Percentiles rank a stretch among this genome's conserved stretches.
These are phyloP conservation scores for Stramenopiles sp. DNA, from an alignment of 352 stramenopile species.

Conservation along the genomic window DNA sequence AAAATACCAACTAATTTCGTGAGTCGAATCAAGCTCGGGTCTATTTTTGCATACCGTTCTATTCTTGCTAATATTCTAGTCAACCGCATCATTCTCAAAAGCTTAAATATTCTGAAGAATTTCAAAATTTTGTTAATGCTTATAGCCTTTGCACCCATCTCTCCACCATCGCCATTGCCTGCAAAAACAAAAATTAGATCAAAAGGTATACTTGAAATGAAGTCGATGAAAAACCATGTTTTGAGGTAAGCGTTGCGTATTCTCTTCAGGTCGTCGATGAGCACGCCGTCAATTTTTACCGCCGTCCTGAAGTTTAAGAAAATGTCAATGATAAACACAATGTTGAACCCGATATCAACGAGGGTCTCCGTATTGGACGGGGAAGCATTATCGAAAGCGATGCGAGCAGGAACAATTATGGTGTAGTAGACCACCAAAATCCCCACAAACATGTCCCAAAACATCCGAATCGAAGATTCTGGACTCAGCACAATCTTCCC, in stretches of 20 bases:
- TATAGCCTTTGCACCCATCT: background rate
- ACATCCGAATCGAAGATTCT: conserved; percentile 15
- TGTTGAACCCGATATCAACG: conserved; percentile 25
- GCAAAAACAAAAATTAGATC: conserved; percentile 20
- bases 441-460: conserved; percentile 13
- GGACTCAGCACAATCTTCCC: conserved; percentile 15
- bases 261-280: conserved; percentile 28
- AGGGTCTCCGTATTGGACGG: conserved; percentile 14
- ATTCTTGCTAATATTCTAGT: conserved; percentile 20
- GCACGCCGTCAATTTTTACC: conserved; percentile 29
- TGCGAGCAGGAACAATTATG: conserved; percentile 26
- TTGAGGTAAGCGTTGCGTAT: conserved; percentile 31
- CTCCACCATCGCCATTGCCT: background rate
- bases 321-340: conserved; percentile 36
- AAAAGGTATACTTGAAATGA: conserved; percentile 29
- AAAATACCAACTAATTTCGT: conserved; percentile 21
- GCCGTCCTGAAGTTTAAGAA: conserved; percentile 38
- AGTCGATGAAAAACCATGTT: conserved; percentile 33
- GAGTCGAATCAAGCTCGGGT: conserved; percentile 20
- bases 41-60: conserved; percentile 19
- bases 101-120: conserved; percentile 25
- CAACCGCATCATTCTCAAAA: conserved; percentile 22
- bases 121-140: conserved; percentile 18
- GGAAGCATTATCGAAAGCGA: conserved; percentile 22
- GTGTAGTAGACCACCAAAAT: conserved; percentile 20